Evolutionary conservation across 1,284 basidiomycete genomes (phyloP), one percentile per base, ranked within the genome.

Genomic region (Heliocybe sulcata): DNA sequence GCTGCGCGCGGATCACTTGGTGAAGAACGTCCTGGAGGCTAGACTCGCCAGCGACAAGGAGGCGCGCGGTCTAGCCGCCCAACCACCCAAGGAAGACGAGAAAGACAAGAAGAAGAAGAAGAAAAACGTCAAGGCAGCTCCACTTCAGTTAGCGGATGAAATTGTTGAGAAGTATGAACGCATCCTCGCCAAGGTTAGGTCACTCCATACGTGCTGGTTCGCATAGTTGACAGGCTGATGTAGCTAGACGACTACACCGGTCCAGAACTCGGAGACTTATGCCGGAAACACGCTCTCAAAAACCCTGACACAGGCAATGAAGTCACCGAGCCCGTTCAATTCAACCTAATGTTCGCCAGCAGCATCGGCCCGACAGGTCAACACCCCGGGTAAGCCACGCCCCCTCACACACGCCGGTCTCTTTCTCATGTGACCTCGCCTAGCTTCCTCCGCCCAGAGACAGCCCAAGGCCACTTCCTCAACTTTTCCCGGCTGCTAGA

Each of bases 271-370:
- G 94, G 95, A 55, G 83, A 90, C 63, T 80, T 99, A 51, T 94
- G 94, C 72, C 79, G 79, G 54, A 90, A 87, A 66, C 77, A 92
- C 75, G 79, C 86, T 57, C 91, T 99, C 67, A 79, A 81, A 51
- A 96, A 96, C 65, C 97, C 97, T 3, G 92, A 92, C 64, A 95
- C 94, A 1, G 90, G 84, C 67, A 98, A 99, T 71, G 87, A 91
- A 64, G 87, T 99, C 33, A 79, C 88, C 50, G 92, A 95, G 68
- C 97, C 97, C 1, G 88, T 94, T 67, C 87, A 91, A 69, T 99
- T 99, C 79, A 99, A 99, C 75, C 82, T 99, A 65, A 99, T 99
- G 97, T 99, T 99, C 72, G 86, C 93, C 56, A 92, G 89, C 65
- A 90, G 87, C 72, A 99, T 99, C 67, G 97, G 97, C 29, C 97